Evolutionary conservation across 352 stramenopile genomes (phyloP).

Genomic region (Pythium utonaiense): DNA sequence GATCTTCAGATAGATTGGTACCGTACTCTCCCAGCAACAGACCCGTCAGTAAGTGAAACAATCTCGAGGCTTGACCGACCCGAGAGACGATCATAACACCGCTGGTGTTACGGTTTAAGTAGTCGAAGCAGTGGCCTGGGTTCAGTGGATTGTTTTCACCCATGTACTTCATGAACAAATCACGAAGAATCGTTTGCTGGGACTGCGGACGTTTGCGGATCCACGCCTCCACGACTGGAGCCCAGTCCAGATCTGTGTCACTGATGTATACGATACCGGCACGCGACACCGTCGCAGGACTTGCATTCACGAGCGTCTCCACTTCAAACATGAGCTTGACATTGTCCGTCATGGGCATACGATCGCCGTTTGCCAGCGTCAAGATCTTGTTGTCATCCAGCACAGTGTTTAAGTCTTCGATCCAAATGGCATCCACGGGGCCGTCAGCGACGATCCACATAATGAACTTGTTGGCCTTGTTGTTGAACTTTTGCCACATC

Average conservation of each 20-base stretch:
- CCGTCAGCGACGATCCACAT: constrained; percentile 98
- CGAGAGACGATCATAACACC: constrained; percentile 94
- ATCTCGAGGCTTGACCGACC: constrained; percentile 73
- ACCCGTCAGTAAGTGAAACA: constrained; percentile 89
- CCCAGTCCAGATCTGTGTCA: constrained; percentile 97
- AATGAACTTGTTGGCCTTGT: constrained; percentile 97
- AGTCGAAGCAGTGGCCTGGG: constrained; percentile 94
- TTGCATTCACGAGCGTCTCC: constrained; percentile 96
- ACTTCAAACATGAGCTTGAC: constrained; percentile 98
- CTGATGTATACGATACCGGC: constrained; percentile 98
- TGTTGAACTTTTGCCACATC: constrained; percentile 99
- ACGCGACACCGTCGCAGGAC: constrained; percentile 95
- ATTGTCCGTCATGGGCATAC: constrained; percentile 98
- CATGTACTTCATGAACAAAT: constrained; percentile 96
- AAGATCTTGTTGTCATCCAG: constrained; percentile 98
- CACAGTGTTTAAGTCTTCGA: constrained; percentile 98
- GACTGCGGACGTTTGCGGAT: constrained; percentile 87
- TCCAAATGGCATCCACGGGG: constrained; percentile 98
- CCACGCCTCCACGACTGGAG: constrained; percentile 95
- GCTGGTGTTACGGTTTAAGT: constrained; percentile 91
- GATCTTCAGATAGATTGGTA: constrained; percentile 60
- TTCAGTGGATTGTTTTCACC: constrained; percentile 93
- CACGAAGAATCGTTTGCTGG: constrained; percentile 88
- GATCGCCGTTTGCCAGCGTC: constrained; percentile 95
- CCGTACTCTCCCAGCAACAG: constrained; percentile 86